Percentiles rank a stretch among this genome's conserved stretches.
Evolutionary conservation across 805 yeast genomes (phyloP).

Genomic region (Kazachstania africana): DNA sequence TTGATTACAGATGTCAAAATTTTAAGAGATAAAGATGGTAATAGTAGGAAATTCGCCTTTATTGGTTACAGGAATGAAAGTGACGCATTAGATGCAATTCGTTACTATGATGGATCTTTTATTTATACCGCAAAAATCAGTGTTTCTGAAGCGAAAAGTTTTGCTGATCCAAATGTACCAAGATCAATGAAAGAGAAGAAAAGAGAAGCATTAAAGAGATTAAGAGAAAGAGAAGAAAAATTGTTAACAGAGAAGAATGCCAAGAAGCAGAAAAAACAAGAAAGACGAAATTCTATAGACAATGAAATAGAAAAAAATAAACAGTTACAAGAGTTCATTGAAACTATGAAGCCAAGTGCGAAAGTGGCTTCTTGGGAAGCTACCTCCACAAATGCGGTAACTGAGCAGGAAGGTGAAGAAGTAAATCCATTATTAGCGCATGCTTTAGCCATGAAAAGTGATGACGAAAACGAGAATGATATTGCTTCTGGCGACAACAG

Average conservation of each 20-base stretch:
- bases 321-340: slow-evolving; percentile 67
- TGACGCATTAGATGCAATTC: slow-evolving; percentile 72
- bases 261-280: slow-evolving; percentile 28
- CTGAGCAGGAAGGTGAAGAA: slow-evolving; percentile 25
- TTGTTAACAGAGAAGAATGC: slow-evolving; percentile 32
- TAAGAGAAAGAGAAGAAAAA: slow-evolving; percentile 37
- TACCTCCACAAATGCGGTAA: slow-evolving; percentile 10
- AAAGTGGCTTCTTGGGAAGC: slow-evolving; percentile 66
- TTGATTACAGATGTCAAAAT: slow-evolving; percentile 81
- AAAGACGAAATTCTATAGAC: slow-evolving; percentile 32
- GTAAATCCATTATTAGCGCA: slow-evolving; percentile 30
- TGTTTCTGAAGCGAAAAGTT: slow-evolving; percentile 74
- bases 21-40: slow-evolving; percentile 70
- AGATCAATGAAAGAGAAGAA: slow-evolving; percentile 45
- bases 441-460: slow-evolving; percentile 28
- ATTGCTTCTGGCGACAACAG: slow-evolving; percentile 28
- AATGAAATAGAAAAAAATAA: slow-evolving; percentile 53
- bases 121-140: slow-evolving; percentile 72
- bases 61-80: slow-evolving; percentile 65
- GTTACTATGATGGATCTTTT: slow-evolving; percentile 63
- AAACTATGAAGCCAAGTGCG: slow-evolving; percentile 66
- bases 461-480: slow-evolving; percentile 13
- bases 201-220: slow-evolving; percentile 37
- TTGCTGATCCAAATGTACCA: slow-evolving; percentile 75
- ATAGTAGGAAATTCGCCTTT: slow-evolving; percentile 87